Percentiles rank a stretch among this genome's conserved stretches.
Evolutionary conservation across 2,329 filamentous ascomycete genomes (phyloP).

Genomic region (Dactylellina cionopaga): DNA sequence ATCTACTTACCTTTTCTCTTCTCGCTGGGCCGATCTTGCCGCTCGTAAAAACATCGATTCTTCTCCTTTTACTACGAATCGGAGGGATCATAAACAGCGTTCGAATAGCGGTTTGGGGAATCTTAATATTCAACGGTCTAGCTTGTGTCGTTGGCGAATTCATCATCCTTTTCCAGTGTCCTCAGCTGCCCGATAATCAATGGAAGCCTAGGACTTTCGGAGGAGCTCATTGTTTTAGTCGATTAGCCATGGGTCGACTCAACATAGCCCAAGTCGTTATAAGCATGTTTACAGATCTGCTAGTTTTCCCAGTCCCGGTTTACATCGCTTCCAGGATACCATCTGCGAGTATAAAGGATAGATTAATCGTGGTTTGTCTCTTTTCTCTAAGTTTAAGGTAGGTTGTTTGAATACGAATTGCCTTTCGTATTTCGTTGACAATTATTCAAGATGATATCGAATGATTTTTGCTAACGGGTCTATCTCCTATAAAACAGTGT

Average conservation of each 20-base stretch:
- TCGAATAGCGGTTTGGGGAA: not conserved
- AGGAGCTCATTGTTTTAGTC: not conserved
- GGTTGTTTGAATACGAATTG: not conserved
- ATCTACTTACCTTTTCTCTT: not conserved
- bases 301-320: constrained; percentile 8
- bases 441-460: too few species aligned
- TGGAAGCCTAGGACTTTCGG: not conserved
- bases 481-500: not conserved
- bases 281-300: not conserved
- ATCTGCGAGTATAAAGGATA: not conserved
- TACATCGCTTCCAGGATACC: constrained; percentile 6
- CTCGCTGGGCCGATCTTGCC: not conserved
- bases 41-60: not conserved
- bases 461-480: not conserved
- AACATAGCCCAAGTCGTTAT: not conserved
- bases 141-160: not conserved
- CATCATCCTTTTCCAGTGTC: not conserved
- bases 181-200: not conserved
- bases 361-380: not conserved
- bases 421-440: not conserved
- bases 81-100: not conserved
- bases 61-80: not conserved
- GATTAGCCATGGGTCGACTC: not conserved
- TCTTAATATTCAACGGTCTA: not conserved
- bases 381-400: constrained; percentile 7